Conservation (phyloP, 176 grass and related monocot species). For the Oryza brachyantha region DNA sequence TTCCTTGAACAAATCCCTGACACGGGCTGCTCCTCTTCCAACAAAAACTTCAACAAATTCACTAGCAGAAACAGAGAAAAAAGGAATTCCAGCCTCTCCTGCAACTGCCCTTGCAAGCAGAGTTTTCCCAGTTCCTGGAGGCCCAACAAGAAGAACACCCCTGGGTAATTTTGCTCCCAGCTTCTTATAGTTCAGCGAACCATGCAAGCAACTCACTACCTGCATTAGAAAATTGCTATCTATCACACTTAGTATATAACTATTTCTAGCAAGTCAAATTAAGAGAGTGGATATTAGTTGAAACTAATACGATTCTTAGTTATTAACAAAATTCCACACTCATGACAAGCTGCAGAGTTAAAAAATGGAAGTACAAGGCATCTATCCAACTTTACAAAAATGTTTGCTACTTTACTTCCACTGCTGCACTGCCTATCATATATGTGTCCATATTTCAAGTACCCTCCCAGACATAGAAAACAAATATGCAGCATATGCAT, state of each 20-base stretch:
- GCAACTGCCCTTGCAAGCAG: constrained; percentile 87
- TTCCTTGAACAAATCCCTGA: constrained; percentile 94
- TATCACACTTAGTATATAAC: constrained; percentile 3
- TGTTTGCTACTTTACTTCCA: background rate
- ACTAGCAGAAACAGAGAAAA: constrained; percentile 94
- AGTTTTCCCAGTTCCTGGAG: constrained; percentile 94
- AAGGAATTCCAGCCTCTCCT: constrained; percentile 88
- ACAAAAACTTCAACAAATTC: constrained; percentile 98
- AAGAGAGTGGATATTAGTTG: background rate
- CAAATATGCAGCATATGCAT: background rate
- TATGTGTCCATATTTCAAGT: constrained; percentile 20
- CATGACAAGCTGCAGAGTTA: constrained; percentile 2
- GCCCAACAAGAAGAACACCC: constrained; percentile 88
- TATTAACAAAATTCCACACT: background rate
- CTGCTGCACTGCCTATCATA: background rate
- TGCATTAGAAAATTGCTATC: constrained; percentile 42
- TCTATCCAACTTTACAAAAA: background rate
- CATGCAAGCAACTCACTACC: constrained; percentile 89
- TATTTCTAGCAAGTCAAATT: constrained; percentile 3
- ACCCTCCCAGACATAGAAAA: background rate
- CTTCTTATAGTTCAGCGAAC: constrained; percentile 87
- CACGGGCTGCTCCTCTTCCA: constrained; percentile 85
- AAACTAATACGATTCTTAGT: constrained; percentile 11
- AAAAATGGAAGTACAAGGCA: constrained; percentile 4
- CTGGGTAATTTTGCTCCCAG: constrained; percentile 90